These are phyloP conservation scores for Colletotrichum tanaceti DNA, from an alignment of 2,329 filamentous ascomycete species.

Conservation along the genomic window DNA sequence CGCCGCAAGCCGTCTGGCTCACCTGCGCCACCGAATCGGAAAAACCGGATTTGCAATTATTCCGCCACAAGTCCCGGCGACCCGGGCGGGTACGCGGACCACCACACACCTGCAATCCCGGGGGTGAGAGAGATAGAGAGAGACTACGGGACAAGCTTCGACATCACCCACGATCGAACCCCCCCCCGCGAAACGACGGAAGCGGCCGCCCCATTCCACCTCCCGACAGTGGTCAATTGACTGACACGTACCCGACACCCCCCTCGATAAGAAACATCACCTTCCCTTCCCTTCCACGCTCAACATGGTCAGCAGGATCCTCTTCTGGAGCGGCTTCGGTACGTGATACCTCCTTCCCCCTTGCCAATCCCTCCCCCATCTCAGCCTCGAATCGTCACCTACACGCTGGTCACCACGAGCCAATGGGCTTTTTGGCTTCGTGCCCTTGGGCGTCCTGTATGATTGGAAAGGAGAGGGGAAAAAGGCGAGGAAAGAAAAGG, in stretches of 20 bases:
- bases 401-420: slow-evolving; percentile 6
- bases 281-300: slow-evolving; percentile 20
- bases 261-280: background rate
- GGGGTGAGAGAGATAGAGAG: background rate
- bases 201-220: slow-evolving; percentile 20
- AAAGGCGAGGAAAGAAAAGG: no score
- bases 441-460: no score
- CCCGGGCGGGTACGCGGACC: slow-evolving; percentile 23
- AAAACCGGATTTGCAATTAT: slow-evolving; percentile 40
- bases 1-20: background rate
- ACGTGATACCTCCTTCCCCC: slow-evolving; percentile 52
- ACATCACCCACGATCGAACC: slow-evolving; percentile 26
- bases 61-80: slow-evolving; percentile 17
- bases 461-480: no score
- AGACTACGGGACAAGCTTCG: slow-evolving; percentile 26
- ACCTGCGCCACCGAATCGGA: slow-evolving; percentile 36
- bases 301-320: slow-evolving; percentile 72
- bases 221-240: slow-evolving; percentile 24
- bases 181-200: slow-evolving; percentile 23
- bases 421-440: background rate
- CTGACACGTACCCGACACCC: slow-evolving; percentile 1
- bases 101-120: slow-evolving; percentile 26
- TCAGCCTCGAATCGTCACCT: background rate
- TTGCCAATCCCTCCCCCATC: background rate
- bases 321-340: slow-evolving; percentile 96